Base-by-base conservation (phyloP, 2,329 filamentous ascomycete genomes). In the Apiospora marii region DNA sequence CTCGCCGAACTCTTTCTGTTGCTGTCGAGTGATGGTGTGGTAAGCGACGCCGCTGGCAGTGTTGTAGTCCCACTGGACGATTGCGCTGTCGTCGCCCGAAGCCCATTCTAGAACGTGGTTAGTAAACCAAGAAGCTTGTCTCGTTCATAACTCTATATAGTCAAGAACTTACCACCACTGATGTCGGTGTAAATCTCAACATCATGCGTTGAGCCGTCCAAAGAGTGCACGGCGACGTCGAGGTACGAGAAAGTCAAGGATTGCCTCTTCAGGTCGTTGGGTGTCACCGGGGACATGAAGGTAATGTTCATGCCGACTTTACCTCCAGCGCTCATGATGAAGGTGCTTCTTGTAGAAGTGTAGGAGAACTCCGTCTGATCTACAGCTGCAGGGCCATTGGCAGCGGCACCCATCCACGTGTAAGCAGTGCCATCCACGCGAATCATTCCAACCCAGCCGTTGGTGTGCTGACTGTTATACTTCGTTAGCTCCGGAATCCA, bases 111-210 rank as follows among this genome's bases (percentile, higher is more conserved):
- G 53, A 37, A 73, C 72, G 3, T 67, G 51, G 53, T 64, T 64
- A 64, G 58, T 64, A 30, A n/a, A 34, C 34, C 19, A 37, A 41
- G 8, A 13, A n/a, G 7, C 1, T 3, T 22, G 12, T 14, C 6
- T 34, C 16, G 58, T 6, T 14, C n/a, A 10, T 64, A 10, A 41
- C 37, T 41, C 10, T 14, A 34, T 67, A 72, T 75, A 61, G 24
- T 12, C 19, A 27, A 0, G 4, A 27, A 76, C 87, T 79, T 79
- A 92, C 90, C 91, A 71, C 90, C 91, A 70, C 92, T 91, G 51
- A 94, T 90, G 78, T 95, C 93, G 34, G 91, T 86, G 78, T 95
- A 95, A 5, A 95, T 78, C 77, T 94, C 89, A 1, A 94, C 91
- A 61, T 88, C 82, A 79, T 95, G 93, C 1, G 84, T 76, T 3